phyloP scores from a whole-genome alignment of 768 basidiomycete genomes.

The Hortiboletus flavorubellus region DNA sequence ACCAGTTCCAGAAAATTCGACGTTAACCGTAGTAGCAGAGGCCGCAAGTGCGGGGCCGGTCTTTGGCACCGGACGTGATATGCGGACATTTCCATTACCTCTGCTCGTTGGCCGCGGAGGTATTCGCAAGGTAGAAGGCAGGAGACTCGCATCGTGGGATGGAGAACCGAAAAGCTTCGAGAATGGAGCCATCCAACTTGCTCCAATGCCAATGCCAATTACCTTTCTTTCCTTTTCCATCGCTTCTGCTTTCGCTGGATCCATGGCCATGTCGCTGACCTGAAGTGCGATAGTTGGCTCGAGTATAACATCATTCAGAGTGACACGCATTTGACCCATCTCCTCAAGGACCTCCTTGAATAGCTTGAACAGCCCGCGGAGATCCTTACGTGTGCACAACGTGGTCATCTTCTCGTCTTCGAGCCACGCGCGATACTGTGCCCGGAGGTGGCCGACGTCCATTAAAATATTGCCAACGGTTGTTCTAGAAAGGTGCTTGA shows the following conservation, averaged over 20 bases:
- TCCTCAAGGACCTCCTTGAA: constrained; percentile 83
- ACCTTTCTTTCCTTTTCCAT: constrained; percentile 32
- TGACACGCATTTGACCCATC: constrained; percentile 74
- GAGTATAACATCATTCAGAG: constrained; percentile 86
- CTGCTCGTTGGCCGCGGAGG: constrained; percentile 27
- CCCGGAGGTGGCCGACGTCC: constrained; percentile 67
- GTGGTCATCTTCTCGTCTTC: constrained; percentile 71
- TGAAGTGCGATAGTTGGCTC: constrained; percentile 75
- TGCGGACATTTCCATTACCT: constrained; percentile 19
- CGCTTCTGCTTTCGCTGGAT: constrained; percentile 49
- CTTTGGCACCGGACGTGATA: constrained; percentile 69
- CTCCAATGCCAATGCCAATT: constrained; percentile 34
- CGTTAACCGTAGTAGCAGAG: constrained; percentile 89
- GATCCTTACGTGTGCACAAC: constrained; percentile 71
- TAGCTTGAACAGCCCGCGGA: constrained; percentile 77
- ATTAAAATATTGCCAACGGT: constrained; percentile 72
- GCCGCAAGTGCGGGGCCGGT: constrained; percentile 81
- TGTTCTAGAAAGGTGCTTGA: constrained; percentile 79
- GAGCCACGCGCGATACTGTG: constrained; percentile 66
- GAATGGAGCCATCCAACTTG: constrained; percentile 82
- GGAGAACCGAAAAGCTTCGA: constrained; percentile 70
- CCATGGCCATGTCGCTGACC: constrained; percentile 68
- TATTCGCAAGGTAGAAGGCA: constrained; percentile 19
- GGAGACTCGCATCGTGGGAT: constrained; percentile 15
- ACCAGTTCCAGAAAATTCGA: constrained; percentile 84